Base-by-base conservation (phyloP, 768 basidiomycete species). In the Flagelloscypha sp. region DNA sequence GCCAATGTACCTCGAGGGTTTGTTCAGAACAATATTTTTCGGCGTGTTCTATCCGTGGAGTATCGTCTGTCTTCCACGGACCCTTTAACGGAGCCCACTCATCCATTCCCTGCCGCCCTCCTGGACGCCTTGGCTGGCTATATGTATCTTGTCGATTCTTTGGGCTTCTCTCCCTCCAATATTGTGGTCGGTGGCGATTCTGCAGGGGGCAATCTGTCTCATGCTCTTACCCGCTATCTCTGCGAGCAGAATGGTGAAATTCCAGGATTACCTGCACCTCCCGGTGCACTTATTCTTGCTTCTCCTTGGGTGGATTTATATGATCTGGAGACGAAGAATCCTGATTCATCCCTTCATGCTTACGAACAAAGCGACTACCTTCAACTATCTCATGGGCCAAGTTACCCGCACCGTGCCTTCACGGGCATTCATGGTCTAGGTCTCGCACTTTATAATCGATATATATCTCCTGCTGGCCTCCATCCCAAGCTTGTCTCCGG, bases 111-210 rank as follows among this genome's bases (percentile, higher is more conserved):
- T 0, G 64, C 79, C 0, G 81, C 81, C 13, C 62, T 90, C 1
- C 57, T 89, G 10, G 85, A 90, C 48, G 76, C 74, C 3, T 56
- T 88, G 7, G 72, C 80, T 2, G 84, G 79, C 6, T 90, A 87
- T 53, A 57, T 68, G 30, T 79, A 87, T 52, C 76, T 87, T 15
- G 63, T 81, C 24, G 60, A 70, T 32, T 57, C 48, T 7, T 58
- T 79, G 18, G 72, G 74, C 0, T 77, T 84, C 50, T 43, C 61
- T 2, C 71, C 83, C 0, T 52, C 59, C 12, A 59, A 83, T 45
- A 78, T 89, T 48, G 64, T 84, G 36, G 33, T 87, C 15, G 63
- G 63, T 13, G 86, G 85, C 3, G 84, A 89, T 50, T 87, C 81
- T 1, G 83, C 85, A 0, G 85, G 86, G 3, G 86, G 68, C 4